Conservation (phyloP, 225 moss, liverwort and hornwort species). For the Marchantia paleacea region DNA sequence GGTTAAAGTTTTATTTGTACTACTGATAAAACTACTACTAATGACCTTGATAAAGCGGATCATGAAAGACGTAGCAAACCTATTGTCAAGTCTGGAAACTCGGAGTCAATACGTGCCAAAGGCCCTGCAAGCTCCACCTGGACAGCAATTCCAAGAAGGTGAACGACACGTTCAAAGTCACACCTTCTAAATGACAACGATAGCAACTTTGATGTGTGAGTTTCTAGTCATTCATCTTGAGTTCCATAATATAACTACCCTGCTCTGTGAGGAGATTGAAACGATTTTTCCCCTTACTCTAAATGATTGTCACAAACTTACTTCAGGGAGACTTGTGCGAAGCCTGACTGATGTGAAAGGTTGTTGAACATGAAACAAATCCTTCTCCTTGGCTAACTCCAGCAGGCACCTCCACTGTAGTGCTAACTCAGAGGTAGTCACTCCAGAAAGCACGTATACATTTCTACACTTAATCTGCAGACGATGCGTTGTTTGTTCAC, state of each 20-base stretch:
- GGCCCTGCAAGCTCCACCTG: slow-evolving; percentile 41
- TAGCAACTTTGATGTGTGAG: too few species aligned
- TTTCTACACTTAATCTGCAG: slow-evolving; percentile 40
- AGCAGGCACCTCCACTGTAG: slow-evolving; percentile 36
- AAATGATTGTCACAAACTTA: not conserved
- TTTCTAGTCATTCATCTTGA: too few species aligned
- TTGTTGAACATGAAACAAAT: slow-evolving; percentile 26
- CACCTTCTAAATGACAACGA: too few species aligned
- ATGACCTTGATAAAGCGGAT: not conserved
- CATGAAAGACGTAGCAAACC: slow-evolving; percentile 7
- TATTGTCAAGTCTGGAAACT: slow-evolving; percentile 37
- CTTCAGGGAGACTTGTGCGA: slow-evolving; percentile 27
- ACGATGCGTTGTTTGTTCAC: not conserved
- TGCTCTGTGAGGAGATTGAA: too few species aligned
- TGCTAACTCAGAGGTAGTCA: slow-evolving; percentile 30
- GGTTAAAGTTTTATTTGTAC: too few species aligned
- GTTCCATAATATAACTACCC: too few species aligned
- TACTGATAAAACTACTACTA: too few species aligned
- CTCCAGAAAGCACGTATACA: slow-evolving; percentile 32
- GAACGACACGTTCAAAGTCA: too few species aligned
- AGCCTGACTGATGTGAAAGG: slow-evolving; percentile 34
- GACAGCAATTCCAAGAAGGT: not conserved
- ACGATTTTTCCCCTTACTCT: too few species aligned
- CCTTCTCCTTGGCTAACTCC: slow-evolving; percentile 25
- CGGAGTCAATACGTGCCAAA: slow-evolving; percentile 30